Conservation (phyloP, 2,329 filamentous ascomycete genomes). For the Colletotrichum limetticola region DNA sequence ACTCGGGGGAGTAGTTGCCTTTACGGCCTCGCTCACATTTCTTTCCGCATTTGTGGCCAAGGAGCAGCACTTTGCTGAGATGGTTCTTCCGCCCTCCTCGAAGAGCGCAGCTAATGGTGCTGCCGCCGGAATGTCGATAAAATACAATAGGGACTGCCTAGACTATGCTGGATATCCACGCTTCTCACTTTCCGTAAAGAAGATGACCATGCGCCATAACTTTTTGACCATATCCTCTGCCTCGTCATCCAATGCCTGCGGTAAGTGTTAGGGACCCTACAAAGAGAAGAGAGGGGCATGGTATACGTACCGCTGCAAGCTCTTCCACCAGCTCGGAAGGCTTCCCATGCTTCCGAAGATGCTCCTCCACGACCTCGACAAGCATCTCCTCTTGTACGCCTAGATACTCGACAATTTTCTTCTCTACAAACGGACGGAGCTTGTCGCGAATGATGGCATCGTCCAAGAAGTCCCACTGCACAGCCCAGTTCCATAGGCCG, state of each 20-base stretch:
- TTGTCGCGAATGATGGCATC: conserved; percentile 84
- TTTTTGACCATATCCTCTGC: conserved; percentile 95
- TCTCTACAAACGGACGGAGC: conserved; percentile 93
- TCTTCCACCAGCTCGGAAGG: conserved; percentile 87
- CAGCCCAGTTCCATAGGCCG: conserved; percentile 89
- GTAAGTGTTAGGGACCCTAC: conserved; percentile 42
- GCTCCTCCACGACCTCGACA: conserved; percentile 91
- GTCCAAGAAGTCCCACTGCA: conserved; percentile 93
- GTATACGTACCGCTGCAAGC: conserved; percentile 77
- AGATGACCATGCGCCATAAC: conserved; percentile 98
- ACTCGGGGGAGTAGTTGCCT: conserved; percentile 7
- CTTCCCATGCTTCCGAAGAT: conserved; percentile 78
- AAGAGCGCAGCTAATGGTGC: background rate
- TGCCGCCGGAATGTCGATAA: conserved; percentile 22
- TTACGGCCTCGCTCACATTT: conserved; percentile 10
- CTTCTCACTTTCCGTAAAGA: conserved; percentile 96
- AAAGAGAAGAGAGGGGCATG: background rate
- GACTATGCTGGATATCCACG: conserved; percentile 77
- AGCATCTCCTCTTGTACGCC: conserved; percentile 97
- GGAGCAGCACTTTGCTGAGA: background rate
- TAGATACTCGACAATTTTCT: conserved; percentile 97
- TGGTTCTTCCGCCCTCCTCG: background rate
- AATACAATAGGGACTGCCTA: conserved; percentile 31
- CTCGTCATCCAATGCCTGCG: conserved; percentile 89
- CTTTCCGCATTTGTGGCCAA: background rate